Percentiles rank a stretch among this genome's conserved stretches.
Conservation (phyloP, 2,329 filamentous ascomycete species). For the Fusarium kyushuense region DNA sequence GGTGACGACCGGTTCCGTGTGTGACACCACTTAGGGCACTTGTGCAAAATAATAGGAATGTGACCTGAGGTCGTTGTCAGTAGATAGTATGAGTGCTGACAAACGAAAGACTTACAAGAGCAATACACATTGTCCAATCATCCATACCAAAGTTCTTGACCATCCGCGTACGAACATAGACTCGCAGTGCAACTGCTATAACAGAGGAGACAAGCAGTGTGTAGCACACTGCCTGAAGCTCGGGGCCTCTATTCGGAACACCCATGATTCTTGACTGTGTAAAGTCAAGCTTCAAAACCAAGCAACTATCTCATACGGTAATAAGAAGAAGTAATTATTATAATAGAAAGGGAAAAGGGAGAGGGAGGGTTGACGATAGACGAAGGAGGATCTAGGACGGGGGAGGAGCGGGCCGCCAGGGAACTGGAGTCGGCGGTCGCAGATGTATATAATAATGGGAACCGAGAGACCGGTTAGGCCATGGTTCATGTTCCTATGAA, state of each 20-base stretch:
- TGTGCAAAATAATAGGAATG: constrained; percentile 54
- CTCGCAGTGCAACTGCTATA: constrained; percentile 49
- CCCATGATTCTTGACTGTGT: constrained; percentile 37
- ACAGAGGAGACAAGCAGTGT: constrained; percentile 47
- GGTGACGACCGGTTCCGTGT: constrained; percentile 57
- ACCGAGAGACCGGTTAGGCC: constrained; percentile 8
- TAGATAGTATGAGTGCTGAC: too few species aligned
- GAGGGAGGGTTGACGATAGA: constrained; percentile 23
- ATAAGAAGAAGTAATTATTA: constrained; percentile 7
- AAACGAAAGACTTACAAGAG: constrained; percentile 45
- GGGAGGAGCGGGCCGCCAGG: constrained; percentile 31
- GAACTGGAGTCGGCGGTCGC: constrained; percentile 25
- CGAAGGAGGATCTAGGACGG: constrained; percentile 27
- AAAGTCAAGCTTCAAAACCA: neutral
- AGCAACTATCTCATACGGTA: constrained; percentile 2
- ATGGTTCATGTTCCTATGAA: constrained; percentile 5
- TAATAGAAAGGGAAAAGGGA: neutral
- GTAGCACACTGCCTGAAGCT: constrained; percentile 51
- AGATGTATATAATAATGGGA: constrained; percentile 33
- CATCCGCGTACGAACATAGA: constrained; percentile 51
- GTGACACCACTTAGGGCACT: constrained; percentile 53
- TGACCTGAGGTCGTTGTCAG: constrained; percentile 41
- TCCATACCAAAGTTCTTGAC: constrained; percentile 56
- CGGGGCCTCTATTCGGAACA: constrained; percentile 51
- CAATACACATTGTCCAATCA: constrained; percentile 55